Evolutionary conservation across 2,329 filamentous ascomycete genomes (phyloP), one percentile per base, ranked within the genome.

Genomic region (Trichoderma sp.): DNA sequence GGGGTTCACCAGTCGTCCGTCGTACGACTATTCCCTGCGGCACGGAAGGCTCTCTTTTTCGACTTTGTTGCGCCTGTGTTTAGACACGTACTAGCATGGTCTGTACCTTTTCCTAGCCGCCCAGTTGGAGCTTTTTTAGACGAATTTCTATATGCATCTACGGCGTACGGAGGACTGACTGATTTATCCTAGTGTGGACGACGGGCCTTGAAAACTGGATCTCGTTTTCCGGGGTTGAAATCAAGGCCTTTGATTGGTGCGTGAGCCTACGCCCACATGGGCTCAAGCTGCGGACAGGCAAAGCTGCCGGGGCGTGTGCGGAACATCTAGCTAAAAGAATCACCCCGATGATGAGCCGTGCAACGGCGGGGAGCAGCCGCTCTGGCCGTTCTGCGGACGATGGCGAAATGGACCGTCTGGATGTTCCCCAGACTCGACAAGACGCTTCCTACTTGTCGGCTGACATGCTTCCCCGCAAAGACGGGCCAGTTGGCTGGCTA

Each of bases 381-480:
- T 37, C 8, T 64, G 61, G 64, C 54, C 34, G 42, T 67, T 27
- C 29, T 42, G 32, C 34, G 54, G 64, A 67, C 64, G 42, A 42
- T 50, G 53, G 63, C 53, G 32, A 67, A 48, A 59, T 39, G 54
- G 34, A 48, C 61, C 50, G 39, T 57, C 63, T n/a, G 29, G 37
- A 58, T 35, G 54, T 67, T 67, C 64, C 64, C 64, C 64, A 67
- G 64, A 59, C 45, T 67, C 27, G n/a, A 29, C 32, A 27, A 67
- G 29, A 64, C 65, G 48, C 29, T 54, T 58, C 27, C 35, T 42
- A n/a, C 53, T 54, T 53, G 64, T 67, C 64, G 64, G 54, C 64
- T 67, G 64, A 67, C 45, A 63, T 67, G 45, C 58, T 67, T 64
- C 65, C 65, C 65, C 65, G 65, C 65, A 67, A 64, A 67, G 58